Evolutionary conservation across 805 yeast species (phyloP), one percentile per base, ranked within the genome.

Genomic region (Ogataea trehaloabstinens): DNA sequence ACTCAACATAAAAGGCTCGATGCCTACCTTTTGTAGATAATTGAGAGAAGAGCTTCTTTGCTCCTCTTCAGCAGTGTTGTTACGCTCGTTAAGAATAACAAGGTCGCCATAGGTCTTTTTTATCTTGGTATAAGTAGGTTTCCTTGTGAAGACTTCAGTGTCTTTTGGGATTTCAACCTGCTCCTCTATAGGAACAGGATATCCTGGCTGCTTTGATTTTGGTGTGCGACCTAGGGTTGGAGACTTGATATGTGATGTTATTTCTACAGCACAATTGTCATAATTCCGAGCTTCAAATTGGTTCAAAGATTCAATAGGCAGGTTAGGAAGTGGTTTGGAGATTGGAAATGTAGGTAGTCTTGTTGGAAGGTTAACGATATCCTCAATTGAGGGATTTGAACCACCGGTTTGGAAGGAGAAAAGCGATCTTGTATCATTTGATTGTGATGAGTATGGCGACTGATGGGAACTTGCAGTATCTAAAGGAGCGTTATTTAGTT

Each of bases 1-100:
- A 16, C 41, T 34, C 7, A 61, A 33, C 57, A 60, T 54, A 25
- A 46, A 54, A 6, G 65, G 63, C 11, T 51, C 52, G 18, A 59
- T 53, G 8, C 60, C 58, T 3, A 39, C 53, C 4, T 40, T 32
- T 31, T 40, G 24, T 8, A 58, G 43, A 34, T 55, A 56, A 13
- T 55, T 51, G 8, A 40, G 20, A 3, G 60, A 55, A 11, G 48
- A 6, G 6, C 49, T 34, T 20, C 57, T 38, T 16, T 42, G 44
- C 12, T 38, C 22, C 32, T 51, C 48, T 24, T 46, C 46, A 8
- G 1, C 28, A 28, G 24, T 31, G 30, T 41, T 34, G 4, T 32
- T 18, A 10, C 46, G 28, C 11, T 31, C 17, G 4, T 31, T 24
- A 25, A 44, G 28, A 5, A 44, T 34, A 8, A 42, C 39, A 22